These are phyloP conservation scores for Hyaloscypha finlandica DNA, from an alignment of 495 filamentous ascomycete species.

Conservation along the genomic window DNA sequence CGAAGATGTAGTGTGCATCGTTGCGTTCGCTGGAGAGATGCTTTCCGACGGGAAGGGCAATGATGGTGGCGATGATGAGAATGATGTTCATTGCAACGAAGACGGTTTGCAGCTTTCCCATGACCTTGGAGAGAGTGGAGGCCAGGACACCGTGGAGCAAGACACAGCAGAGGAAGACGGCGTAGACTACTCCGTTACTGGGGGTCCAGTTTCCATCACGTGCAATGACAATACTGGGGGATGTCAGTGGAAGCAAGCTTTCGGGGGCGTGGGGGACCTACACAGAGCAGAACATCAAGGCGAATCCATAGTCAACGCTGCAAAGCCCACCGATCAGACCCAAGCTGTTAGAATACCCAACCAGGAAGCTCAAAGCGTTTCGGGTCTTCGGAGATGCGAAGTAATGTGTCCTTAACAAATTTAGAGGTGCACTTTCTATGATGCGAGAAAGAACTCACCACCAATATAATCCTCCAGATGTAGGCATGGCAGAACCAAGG, in stretches of 20 bases:
- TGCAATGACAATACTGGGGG: slow-evolving; percentile 53
- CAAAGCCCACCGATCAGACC: slow-evolving; percentile 66
- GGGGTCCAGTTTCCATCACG: slow-evolving; percentile 66
- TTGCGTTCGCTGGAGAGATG: slow-evolving; percentile 40
- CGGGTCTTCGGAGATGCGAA: slow-evolving; percentile 60
- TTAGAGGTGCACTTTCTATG: not conserved
- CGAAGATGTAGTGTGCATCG: slow-evolving; percentile 50
- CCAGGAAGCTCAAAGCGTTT: slow-evolving; percentile 66
- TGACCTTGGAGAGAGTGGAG: slow-evolving; percentile 55
- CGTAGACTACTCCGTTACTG: slow-evolving; percentile 60
- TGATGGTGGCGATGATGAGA: slow-evolving; percentile 63
- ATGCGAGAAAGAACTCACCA: slow-evolving; percentile 16
- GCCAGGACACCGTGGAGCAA: slow-evolving; percentile 60
- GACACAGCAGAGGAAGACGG: slow-evolving; percentile 61
- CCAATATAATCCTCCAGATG: slow-evolving; percentile 68
- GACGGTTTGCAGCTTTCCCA: slow-evolving; percentile 66
- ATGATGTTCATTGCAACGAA: slow-evolving; percentile 65
- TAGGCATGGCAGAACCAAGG: slow-evolving; percentile 69
- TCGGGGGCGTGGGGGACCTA: slow-evolving; percentile 20
- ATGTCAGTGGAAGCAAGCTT: slow-evolving; percentile 7
- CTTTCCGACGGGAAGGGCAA: slow-evolving; percentile 63
- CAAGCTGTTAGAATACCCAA: slow-evolving; percentile 72
- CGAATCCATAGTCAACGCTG: slow-evolving; percentile 55
- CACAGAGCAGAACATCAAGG: slow-evolving; percentile 45
- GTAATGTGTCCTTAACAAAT: slow-evolving; percentile 59